Evolutionary conservation across 805 yeast species (phyloP).

Genomic region (Blastobotrys attinorum): DNA sequence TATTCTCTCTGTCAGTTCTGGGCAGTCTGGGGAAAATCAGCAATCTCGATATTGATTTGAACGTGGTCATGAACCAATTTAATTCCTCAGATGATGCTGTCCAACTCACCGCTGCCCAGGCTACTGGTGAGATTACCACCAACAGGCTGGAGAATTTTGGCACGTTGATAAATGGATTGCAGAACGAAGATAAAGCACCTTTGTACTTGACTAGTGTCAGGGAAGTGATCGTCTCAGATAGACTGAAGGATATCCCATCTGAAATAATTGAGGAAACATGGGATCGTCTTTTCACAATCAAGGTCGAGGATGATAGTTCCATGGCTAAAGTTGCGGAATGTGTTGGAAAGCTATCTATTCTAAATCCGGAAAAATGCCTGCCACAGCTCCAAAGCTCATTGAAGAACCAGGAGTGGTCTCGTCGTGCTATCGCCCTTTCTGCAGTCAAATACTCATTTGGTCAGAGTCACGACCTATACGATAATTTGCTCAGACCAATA

Average conservation of each 20-base stretch:
- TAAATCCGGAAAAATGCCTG: slow-evolving; percentile 27
- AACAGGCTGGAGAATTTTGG: slow-evolving; percentile 35
- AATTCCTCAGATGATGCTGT: slow-evolving; percentile 29
- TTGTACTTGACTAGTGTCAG: slow-evolving; percentile 29
- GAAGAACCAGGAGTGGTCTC: slow-evolving; percentile 15
- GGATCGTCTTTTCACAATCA: slow-evolving; percentile 14
- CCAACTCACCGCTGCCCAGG: slow-evolving; percentile 42
- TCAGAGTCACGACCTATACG: slow-evolving; percentile 20
- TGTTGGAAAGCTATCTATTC: slow-evolving; percentile 19
- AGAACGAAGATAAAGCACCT: slow-evolving; percentile 17
- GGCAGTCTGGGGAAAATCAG: slow-evolving; percentile 41
- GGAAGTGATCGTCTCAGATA: slow-evolving; percentile 17
- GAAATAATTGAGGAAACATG: slow-evolving; percentile 17
- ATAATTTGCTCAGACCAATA: slow-evolving; percentile 20
- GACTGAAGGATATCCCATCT: slow-evolving; percentile 8
- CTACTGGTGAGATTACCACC: slow-evolving; percentile 44
- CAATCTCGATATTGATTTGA: slow-evolving; percentile 29
- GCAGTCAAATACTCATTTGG: slow-evolving; percentile 33
- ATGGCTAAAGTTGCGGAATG: slow-evolving; percentile 20
- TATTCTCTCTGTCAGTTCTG: slow-evolving; percentile 37
- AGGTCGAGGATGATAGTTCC: slow-evolving; percentile 11
- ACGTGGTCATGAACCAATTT: slow-evolving; percentile 31
- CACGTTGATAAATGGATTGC: slow-evolving; percentile 29
- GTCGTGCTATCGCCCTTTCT: slow-evolving; percentile 27
- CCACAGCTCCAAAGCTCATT: slow-evolving; percentile 24